Base-by-base conservation (phyloP, 805 yeast species). In the Ogataea glucozyma region DNA sequence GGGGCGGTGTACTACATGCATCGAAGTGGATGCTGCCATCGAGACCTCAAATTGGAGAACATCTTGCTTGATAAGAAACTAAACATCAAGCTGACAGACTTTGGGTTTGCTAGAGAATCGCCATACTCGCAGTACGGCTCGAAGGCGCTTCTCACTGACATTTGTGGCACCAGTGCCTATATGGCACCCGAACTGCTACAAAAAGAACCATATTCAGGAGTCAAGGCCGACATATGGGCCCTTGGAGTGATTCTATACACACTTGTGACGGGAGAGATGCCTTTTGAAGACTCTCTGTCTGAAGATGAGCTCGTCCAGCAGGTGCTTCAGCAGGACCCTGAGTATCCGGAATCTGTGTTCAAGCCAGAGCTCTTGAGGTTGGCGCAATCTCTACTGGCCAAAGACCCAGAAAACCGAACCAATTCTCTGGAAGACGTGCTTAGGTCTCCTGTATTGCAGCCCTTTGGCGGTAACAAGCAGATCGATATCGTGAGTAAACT, bases 181-280 rank as follows among this genome's bases (percentile, higher is more conserved):
- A 90, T 91, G 96, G 97, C 99, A 0, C 99, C 99, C 0, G 99
- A 91, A 60, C 70, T 93, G 48, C 69, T 90, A 13, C 69, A 71
- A 42, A 74, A 81, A 47, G 75, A 78, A 47, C 80, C 81, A 34
- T 89, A 89, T 61, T 80, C 81, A 31, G 98, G 97, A 0, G 75
- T 79, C 50, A 82, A 84, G 53, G 80, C 82, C 2, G 99, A 91
- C 60, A 80, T 86, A 6, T 91, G 99, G 99, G 79, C 97, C 0
- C 65, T 91, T 48, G 99, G 99, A 1, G 78, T 93, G 9, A 88
- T 93, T 12, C 65, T 91, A 7, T 93, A 83, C 60, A 89, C 97
- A 0, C 72, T 91, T 75, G 57, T 88, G 0, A 79, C 83, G 43
- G 97, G 97, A 0, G 79, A 79, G 46, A 83, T 91, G 84, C 99